A percentile compares a stretch with the other conserved stretches of the same genome.
phyloP scores from a whole-genome alignment of 2,329 filamentous ascomycete genomes.

The Monosporascus sp. region DNA sequence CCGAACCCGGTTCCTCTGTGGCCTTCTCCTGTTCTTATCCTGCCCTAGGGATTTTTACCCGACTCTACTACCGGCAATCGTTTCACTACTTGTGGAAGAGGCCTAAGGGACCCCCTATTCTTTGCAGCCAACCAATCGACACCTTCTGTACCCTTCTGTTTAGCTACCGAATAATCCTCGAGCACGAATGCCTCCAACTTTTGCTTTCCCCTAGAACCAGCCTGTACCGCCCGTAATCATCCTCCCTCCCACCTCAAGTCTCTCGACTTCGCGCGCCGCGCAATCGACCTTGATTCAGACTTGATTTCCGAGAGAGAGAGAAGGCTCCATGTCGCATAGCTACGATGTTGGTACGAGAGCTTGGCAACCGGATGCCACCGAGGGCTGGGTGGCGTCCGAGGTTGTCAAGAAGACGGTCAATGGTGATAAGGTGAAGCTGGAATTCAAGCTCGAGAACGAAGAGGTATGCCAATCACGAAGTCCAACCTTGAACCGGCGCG shows the following conservation, averaged over 20 bases:
- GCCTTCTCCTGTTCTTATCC: not conserved
- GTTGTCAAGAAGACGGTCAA: constrained; percentile 78
- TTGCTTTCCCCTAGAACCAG: constrained; percentile 15
- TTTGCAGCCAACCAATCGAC: constrained; percentile 14
- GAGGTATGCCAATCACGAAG: constrained; percentile 53
- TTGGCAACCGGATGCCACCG: constrained; percentile 93
- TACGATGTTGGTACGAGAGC: constrained; percentile 96
- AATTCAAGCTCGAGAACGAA: constrained; percentile 88
- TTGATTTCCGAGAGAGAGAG: not conserved
- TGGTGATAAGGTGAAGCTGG: constrained; percentile 79
- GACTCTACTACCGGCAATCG: not conserved
- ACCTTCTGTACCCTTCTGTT: constrained; percentile 12
- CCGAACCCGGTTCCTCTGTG: no score
- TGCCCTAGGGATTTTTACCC: not conserved
- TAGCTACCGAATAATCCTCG: constrained; percentile 8
- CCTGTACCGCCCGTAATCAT: constrained; percentile 6
- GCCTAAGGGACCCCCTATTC: constrained; percentile 4
- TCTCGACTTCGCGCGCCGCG: constrained; percentile 5
- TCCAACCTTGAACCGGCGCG: not conserved
- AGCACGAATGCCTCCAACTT: constrained; percentile 24
- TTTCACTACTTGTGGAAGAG: not conserved
- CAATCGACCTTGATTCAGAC: not conserved
- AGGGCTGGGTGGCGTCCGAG: constrained; percentile 97
- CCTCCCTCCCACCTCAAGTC: constrained; percentile 5
- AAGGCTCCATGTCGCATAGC: constrained; percentile 72